Evolutionary conservation across 179 eudicot species (phyloP).

Genomic region (Silene noctiflora): DNA sequence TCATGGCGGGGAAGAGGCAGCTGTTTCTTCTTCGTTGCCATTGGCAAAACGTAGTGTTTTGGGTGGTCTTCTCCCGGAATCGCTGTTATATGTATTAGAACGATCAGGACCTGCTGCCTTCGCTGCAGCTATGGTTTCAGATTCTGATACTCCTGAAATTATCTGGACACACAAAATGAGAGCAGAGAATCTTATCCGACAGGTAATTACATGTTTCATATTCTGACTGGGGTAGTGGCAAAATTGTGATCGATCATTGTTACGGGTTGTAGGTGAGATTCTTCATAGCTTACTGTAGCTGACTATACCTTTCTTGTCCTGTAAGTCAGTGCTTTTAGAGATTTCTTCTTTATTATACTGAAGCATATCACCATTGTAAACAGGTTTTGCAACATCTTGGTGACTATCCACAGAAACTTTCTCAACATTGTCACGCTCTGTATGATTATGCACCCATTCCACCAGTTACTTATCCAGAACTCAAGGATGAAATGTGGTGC

Average conservation of each 20-base stretch:
- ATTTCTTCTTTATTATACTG: conserved; percentile 8
- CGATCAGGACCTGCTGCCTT: conserved; percentile 96
- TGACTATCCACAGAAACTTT: conserved; percentile 93
- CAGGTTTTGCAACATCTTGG: conserved; percentile 99
- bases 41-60: conserved; percentile 96
- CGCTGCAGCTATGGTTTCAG: conserved; percentile 99
- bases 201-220: conserved; percentile 45
- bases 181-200: conserved; percentile 93
- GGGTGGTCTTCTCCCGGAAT: conserved; percentile 98
- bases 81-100: conserved; percentile 89
- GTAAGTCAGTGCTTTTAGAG: conserved; percentile 1
- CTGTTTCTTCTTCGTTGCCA: conserved; percentile 94
- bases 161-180: conserved; percentile 99
- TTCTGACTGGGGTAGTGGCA: neutral
- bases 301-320: neutral
- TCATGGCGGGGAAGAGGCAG: conserved; percentile 99
- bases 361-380: conserved; percentile 11
- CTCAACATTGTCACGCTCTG: conserved; percentile 90
- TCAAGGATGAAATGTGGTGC: conserved; percentile 99
- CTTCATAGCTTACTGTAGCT: neutral
- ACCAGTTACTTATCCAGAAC: conserved; percentile 94
- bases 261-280: neutral
- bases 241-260: no score
- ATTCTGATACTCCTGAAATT: conserved; percentile 99
- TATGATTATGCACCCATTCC: conserved; percentile 99